Evolutionary conservation across 139 green algal genomes (phyloP), one percentile per base, ranked within the genome.

Genomic region (Eudorina sp.): DNA sequence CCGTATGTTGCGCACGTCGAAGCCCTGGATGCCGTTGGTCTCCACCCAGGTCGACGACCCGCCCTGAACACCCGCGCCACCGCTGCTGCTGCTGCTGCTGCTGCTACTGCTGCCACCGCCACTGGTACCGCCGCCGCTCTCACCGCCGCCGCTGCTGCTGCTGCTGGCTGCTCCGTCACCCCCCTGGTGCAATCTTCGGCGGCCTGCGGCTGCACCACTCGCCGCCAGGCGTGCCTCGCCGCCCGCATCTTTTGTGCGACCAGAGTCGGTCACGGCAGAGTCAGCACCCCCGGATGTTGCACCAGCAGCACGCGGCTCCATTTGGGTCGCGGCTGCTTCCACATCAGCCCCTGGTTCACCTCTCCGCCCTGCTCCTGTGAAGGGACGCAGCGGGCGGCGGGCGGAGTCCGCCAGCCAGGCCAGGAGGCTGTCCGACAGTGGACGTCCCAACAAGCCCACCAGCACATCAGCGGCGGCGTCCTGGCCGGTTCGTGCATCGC

Each of bases 21-120:
- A 72, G 62, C 62, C 62, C 62, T 72, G 62, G 19, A 72, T 72
- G 62, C 62, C 62, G 19, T 34, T 72, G 3, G 62, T 72, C 62
- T 72, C 62, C 13, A 72, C 62, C 62, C 62, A 72, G 16, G 62
- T 72, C 27, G 62, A 31, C 62, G 62, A 72, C 27, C 62, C 66
- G 19, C 66, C 66, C 9, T 8, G 29, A 16, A 29, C 64, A 43
- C 31, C 64, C 13, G 29, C 64, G 13, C 64, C 64, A 23, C 64
- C 64, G 8, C 31, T 25, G 64, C 64, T n/a, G n/a, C 31, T 25
- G 31, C 31, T n/a, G 31, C 64, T n/a, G 64, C 19, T n/a, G n/a
- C 31, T 43, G 25, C 34, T 16, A 8, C 45, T 25, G 64, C 9
- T 45, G 9, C 31, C 64, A 74, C 27, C 34, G 64, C 64, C 16